phyloP scores from a whole-genome alignment of 2,329 filamentous ascomycete genomes.

The Ceratocystis albifundus region DNA sequence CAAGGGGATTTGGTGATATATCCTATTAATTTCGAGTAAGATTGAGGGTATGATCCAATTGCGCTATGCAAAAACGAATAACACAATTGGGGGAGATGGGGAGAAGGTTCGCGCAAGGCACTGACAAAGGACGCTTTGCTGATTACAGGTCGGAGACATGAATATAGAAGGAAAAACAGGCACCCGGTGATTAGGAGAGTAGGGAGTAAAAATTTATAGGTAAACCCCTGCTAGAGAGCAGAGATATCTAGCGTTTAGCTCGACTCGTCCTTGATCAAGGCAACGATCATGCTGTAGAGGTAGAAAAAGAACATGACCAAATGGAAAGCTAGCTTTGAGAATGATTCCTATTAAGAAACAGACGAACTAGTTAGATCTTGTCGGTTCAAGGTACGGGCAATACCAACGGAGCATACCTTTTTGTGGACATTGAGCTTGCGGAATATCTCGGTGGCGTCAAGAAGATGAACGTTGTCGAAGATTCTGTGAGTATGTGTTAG shows the following conservation, averaged over 20 bases:
- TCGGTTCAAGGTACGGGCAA: neutral
- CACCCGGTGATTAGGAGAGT: neutral
- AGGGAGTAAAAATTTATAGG: neutral
- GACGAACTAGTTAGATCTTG: neutral
- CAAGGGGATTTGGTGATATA: no score
- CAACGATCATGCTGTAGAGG: slow-evolving; percentile 96
- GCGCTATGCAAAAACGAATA: neutral
- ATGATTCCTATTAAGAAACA: slow-evolving; percentile 62
- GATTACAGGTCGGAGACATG: neutral
- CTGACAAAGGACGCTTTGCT: neutral
- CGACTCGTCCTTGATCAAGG: slow-evolving; percentile 88
- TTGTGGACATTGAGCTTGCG: slow-evolving; percentile 98
- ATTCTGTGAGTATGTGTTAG: slow-evolving; percentile 50
- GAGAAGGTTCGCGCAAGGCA: neutral
- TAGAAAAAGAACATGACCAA: slow-evolving; percentile 99
- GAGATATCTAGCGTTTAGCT: slow-evolving; percentile 57
- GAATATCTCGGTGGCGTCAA: slow-evolving; percentile 98
- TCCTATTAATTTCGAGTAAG: no score
- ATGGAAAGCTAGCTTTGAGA: slow-evolving; percentile 97
- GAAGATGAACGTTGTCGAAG: slow-evolving; percentile 87
- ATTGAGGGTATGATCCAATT: neutral
- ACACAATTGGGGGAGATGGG: neutral
- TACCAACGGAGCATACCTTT: slow-evolving; percentile 50
- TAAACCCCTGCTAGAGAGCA: neutral
- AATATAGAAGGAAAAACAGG: neutral